Conservation (phyloP, 768 basidiomycete species). For the Lactarius psammicola region DNA sequence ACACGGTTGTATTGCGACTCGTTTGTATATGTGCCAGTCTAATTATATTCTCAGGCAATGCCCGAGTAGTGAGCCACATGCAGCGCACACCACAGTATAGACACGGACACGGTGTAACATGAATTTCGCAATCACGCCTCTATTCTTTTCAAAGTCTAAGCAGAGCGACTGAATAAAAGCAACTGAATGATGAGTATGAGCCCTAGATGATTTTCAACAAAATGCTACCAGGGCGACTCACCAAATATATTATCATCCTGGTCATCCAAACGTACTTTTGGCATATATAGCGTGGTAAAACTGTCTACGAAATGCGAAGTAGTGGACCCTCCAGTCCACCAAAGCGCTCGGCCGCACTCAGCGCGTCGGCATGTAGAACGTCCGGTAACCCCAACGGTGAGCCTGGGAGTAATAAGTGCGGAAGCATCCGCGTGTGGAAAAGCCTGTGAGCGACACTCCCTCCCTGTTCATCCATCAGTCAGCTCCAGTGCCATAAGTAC, state of each 20-base stretch:
- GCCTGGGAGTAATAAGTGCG: slow-evolving; percentile 36
- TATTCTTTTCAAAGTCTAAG: not conserved
- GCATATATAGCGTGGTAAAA: slow-evolving; percentile 7
- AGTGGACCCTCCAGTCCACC: slow-evolving; percentile 42
- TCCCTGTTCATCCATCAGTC: slow-evolving; percentile 35
- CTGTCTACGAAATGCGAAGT: slow-evolving; percentile 12
- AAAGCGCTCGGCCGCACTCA: slow-evolving; percentile 45
- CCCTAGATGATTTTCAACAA: not conserved
- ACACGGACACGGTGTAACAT: not conserved
- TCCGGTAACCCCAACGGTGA: slow-evolving; percentile 37
- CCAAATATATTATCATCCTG: slow-evolving; percentile 9
- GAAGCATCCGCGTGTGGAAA: slow-evolving; percentile 45
- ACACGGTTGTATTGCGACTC: slow-evolving; percentile 5
- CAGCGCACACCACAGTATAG: not conserved
- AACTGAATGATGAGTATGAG: not conserved
- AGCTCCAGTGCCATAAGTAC: not conserved
- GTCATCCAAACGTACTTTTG: slow-evolving; percentile 14
- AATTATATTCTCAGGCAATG: not conserved
- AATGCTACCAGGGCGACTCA: not conserved
- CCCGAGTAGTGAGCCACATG: not conserved
- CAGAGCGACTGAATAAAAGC: not conserved
- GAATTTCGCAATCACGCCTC: not conserved
- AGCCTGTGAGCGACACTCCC: slow-evolving; percentile 40
- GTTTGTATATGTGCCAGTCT: slow-evolving; percentile 7
- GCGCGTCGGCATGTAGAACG: slow-evolving; percentile 49